Evolutionary conservation across 306 rosid genomes (phyloP).

Genomic region (Spatholobus suberectus): DNA sequence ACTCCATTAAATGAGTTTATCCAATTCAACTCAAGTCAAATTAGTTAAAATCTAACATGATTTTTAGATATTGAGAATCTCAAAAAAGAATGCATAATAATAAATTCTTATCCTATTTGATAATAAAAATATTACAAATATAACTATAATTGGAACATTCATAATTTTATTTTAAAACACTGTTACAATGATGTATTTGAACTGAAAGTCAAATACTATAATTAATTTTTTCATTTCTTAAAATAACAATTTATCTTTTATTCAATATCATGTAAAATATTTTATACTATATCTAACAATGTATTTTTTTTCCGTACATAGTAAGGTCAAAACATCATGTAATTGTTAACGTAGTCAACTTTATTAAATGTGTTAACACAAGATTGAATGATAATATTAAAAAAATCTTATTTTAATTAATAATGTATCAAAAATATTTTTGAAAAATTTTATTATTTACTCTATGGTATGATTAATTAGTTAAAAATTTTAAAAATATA

Average conservation of each 20-base stretch:
- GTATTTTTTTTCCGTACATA: neutral
- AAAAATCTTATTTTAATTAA: too few relatives aligned
- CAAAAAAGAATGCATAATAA: neutral
- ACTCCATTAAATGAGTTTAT: neutral
- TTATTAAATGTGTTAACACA: neutral
- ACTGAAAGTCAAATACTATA: neutral
- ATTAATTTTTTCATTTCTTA: neutral
- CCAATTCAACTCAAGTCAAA: neutral
- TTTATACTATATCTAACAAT: too few relatives aligned
- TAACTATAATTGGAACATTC: neutral
- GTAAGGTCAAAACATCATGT: too few relatives aligned
- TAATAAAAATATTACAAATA: neutral
- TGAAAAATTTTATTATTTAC: too few relatives aligned
- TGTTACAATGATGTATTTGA: neutral
- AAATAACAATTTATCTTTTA: neutral
- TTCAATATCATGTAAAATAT: neutral
- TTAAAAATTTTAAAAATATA: too few relatives aligned
- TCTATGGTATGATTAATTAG: too few relatives aligned
- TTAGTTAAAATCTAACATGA: neutral
- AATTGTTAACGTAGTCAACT: neutral
- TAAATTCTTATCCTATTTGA: too few relatives aligned
- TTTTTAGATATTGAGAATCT: neutral
- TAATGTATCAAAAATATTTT: too few relatives aligned
- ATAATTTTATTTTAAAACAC: neutral
- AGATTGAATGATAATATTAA: too few relatives aligned